These are phyloP conservation scores for Secale cereale DNA, from an alignment of 176 grass and related monocot genomes.

Conservation along the genomic window DNA sequence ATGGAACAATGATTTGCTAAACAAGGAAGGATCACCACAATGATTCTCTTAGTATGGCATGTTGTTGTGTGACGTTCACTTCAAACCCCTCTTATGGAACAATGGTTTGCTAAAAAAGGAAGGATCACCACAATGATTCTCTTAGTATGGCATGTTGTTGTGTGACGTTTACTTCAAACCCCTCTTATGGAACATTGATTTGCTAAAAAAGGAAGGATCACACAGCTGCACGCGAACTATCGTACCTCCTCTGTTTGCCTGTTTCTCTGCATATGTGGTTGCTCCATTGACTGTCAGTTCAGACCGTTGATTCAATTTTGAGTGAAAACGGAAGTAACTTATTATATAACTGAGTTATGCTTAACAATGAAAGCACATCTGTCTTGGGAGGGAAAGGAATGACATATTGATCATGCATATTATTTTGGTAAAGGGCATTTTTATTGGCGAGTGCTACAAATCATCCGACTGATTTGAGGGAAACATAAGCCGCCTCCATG, in stretches of 20 bases:
- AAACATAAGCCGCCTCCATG: no score
- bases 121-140: not conserved
- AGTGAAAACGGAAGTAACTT: not conserved
- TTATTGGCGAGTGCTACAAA: no score
- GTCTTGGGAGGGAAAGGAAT: not conserved
- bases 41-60: not conserved
- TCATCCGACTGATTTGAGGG: no score
- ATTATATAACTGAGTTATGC: not conserved
- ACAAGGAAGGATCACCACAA: not conserved
- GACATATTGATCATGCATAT: not conserved
- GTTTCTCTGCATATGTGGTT: not conserved
- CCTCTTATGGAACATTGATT: not conserved
- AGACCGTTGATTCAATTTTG: not conserved
- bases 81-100: not conserved
- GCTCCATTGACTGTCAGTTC: conserved; percentile 7
- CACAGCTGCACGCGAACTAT: conserved; percentile 6
- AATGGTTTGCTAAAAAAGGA: conserved; percentile 7
- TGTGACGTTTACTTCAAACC: conserved; percentile 19
- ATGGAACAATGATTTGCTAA: not conserved
- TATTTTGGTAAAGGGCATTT: no score
- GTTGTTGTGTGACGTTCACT: conserved; percentile 15
- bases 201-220: conserved; percentile 8
- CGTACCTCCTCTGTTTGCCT: not conserved
- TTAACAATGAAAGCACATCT: not conserved
- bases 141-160: not conserved